A percentile compares a stretch with the other conserved stretches of the same genome.
phyloP scores from a whole-genome alignment of 176 grass and related monocot genomes.

The Chrysopogon serrulatus region DNA sequence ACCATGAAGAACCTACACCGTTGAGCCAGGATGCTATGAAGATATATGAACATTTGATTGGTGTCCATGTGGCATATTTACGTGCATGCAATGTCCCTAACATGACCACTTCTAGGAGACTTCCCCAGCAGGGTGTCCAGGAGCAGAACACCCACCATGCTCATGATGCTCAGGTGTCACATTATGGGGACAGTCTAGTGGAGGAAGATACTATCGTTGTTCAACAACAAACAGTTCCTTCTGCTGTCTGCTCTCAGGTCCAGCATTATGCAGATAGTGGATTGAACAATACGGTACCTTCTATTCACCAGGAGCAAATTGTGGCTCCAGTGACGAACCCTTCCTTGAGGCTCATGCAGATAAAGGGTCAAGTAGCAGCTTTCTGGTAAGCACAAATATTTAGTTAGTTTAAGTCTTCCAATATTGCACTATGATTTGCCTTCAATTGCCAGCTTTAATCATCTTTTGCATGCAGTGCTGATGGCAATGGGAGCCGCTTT shows the following conservation, averaged over 20 bases:
- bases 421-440: neutral
- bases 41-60: neutral
- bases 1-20: neutral
- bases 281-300: neutral
- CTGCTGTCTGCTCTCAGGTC: neutral
- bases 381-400: constrained; percentile 26
- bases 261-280: neutral
- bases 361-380: constrained; percentile 33
- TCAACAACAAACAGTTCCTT: neutral
- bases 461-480: constrained; percentile 8
- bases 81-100: neutral
- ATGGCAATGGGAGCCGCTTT: constrained; percentile 32
- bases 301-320: neutral
- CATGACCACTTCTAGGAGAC: neutral
- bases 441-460: neutral
- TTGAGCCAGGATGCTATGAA: neutral
- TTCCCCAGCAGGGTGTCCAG: neutral
- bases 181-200: neutral
- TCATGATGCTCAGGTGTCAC: neutral
- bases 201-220: neutral
- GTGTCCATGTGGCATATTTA: neutral
- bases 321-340: neutral
- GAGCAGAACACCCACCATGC: neutral
- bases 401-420: neutral
- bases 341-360: neutral